phyloP scores from a whole-genome alignment of 768 basidiomycete genomes.

The Agrocybe pediades region DNA sequence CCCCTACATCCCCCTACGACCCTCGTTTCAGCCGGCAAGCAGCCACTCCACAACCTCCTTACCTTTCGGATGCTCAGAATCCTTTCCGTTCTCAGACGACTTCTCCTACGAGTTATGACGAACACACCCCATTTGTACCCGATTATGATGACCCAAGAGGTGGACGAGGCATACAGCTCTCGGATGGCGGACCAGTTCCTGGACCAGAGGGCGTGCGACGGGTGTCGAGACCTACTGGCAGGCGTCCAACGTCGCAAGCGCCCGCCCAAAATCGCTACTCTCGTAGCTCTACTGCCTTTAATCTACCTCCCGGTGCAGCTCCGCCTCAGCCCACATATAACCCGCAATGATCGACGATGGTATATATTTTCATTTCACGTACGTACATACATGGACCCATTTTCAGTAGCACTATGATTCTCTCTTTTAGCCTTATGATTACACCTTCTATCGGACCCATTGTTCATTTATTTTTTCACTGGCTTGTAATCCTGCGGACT shows the following conservation, averaged over 20 bases:
- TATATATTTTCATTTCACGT: conserved; percentile 19
- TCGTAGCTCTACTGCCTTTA: conserved; percentile 51
- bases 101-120: conserved; percentile 42
- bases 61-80: conserved; percentile 37
- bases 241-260: conserved; percentile 63
- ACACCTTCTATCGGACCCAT: conserved; percentile 23
- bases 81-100: conserved; percentile 55
- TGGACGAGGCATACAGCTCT: conserved; percentile 72
- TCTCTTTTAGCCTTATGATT: conserved; percentile 16
- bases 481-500: conserved; percentile 10
- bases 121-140: conserved; percentile 35
- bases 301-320: conserved; percentile 77
- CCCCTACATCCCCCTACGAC: conserved; percentile 30
- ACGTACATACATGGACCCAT: conserved; percentile 19
- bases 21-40: conserved; percentile 22
- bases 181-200: conserved; percentile 84
- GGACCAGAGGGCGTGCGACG: conserved; percentile 77
- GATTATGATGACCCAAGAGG: conserved; percentile 33
- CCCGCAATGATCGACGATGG: conserved; percentile 17
- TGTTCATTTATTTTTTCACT: conserved; percentile 17
- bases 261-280: conserved; percentile 74
- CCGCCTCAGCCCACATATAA: conserved; percentile 49
- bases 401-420: conserved; percentile 12
- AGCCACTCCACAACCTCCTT: conserved; percentile 23
- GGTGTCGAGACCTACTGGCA: conserved; percentile 62